A percentile compares a stretch with the other conserved stretches of the same genome.
These are phyloP conservation scores for Candida corydali DNA, from an alignment of 805 yeast species.

Conservation along the genomic window DNA sequence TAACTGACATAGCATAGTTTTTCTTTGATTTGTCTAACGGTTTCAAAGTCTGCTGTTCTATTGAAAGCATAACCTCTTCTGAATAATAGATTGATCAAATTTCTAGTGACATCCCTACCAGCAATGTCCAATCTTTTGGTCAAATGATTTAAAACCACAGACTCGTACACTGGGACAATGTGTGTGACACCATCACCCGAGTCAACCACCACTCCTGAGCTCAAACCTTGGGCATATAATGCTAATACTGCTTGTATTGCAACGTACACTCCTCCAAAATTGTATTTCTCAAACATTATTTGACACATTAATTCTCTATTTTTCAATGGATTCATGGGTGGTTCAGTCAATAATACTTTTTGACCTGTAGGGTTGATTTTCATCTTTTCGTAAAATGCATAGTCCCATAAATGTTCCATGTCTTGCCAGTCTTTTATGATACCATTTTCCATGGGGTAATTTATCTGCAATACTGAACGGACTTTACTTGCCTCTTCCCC, in stretches of 20 bases:
- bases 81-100: constrained; percentile 81
- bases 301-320: constrained; percentile 91
- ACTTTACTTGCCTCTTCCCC: constrained; percentile 93
- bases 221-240: constrained; percentile 91
- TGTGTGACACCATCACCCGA: constrained; percentile 99
- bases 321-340: constrained; percentile 93
- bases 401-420: constrained; percentile 97
- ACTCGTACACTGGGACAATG: constrained; percentile 96
- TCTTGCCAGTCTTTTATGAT: constrained; percentile 97
- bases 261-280: constrained; percentile 89
- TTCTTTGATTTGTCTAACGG: constrained; percentile 96
- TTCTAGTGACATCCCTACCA: constrained; percentile 97
- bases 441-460: constrained; percentile 99
- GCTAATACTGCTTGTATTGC: constrained; percentile 99
- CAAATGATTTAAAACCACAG: constrained; percentile 91
- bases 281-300: constrained; percentile 87
- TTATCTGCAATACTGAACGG: constrained; percentile 82
- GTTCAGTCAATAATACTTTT: constrained; percentile 89
- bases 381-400: constrained; percentile 90
- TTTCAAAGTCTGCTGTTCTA: constrained; percentile 97
- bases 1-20: constrained; percentile 93
- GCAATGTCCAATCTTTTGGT: constrained; percentile 94
- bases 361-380: constrained; percentile 68
- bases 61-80: constrained; percentile 98
- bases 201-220: constrained; percentile 97